Base-by-base conservation (phyloP, 2,329 filamentous ascomycete genomes). In the Thielaviopsis ethacetica region DNA sequence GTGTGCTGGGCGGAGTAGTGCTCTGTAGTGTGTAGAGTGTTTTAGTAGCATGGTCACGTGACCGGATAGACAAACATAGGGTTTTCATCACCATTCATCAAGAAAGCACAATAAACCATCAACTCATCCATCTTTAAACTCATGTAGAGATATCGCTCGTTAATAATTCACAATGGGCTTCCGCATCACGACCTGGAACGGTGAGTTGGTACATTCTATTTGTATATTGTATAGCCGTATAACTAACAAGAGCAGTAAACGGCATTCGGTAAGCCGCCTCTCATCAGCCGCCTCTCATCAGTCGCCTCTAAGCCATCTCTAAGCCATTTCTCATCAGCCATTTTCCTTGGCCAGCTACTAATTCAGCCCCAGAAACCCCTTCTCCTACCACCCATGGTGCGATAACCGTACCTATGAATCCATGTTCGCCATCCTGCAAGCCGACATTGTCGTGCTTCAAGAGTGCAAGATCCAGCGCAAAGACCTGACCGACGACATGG, bases 391-490 rank as follows among this genome's bases (percentile, higher is more conserved):
- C 67, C 88, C 87, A 80, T 91, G 87, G 88, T 76, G 83, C 63
- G 80, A 84, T 62, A 81, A 81, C 56, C 79, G 81, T 64, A 84
- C 81, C 2, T 90, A 61, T 41, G 27, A 88, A 85, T 79, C 85
- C 64, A 97, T 97, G 93, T 97, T 98, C 71, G 88, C 95, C 64
- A 87, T 86, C 51, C 79, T 98, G 6, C 87, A 93, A 68, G 84
- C 91, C 57, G 93, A 98, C 69, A 93, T 98, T 63, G 83, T 97
- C 19, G 79, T 96, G 61, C 90, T 97, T 75, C 93, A 98, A 70
- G 93, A 97, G 71, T 84, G 89, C 51, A 98, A 97, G 72, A 96
- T 97, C 49, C 93, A 97, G 68, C 80, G 86, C 60, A 95, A 95
- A 68, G 91, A 96, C 65, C 75, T 98, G 1, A 79, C 77, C 49